Evolutionary conservation across 75 land plant species (phyloP).

Genomic region (Selaginella tamariscina): DNA sequence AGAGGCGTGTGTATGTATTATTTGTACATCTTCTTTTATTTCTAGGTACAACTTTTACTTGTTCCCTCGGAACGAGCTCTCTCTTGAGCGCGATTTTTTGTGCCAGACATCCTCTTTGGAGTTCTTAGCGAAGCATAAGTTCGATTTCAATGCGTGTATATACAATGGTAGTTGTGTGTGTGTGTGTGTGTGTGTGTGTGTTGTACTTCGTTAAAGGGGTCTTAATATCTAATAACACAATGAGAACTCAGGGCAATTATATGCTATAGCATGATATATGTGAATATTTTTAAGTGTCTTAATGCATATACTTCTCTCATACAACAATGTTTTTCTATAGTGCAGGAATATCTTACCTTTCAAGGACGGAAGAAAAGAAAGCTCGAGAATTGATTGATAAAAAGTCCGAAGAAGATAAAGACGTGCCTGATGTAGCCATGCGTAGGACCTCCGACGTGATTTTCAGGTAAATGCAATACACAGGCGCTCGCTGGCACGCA

Average conservation of each 20-base stretch:
- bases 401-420: slow-evolving; percentile 2
- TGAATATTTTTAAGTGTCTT: too few species aligned
- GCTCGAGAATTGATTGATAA: slow-evolving; percentile 28
- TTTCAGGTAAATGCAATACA: too few species aligned
- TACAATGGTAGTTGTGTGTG: slow-evolving; percentile 45
- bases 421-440: slow-evolving; percentile 24
- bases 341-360: slow-evolving; percentile 85
- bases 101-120: slow-evolving; percentile 57
- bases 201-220: too few species aligned
- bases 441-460: slow-evolving; percentile 45
- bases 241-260: too few species aligned
- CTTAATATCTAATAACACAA: too few species aligned
- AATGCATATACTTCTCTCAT: background rate
- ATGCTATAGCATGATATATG: too few species aligned
- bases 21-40: background rate
- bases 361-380: slow-evolving; percentile 69
- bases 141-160: slow-evolving; percentile 87
- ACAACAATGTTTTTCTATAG: slow-evolving; percentile 17
- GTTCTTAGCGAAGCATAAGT: slow-evolving; percentile 60
- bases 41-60: slow-evolving; percentile 79
- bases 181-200: too few species aligned
- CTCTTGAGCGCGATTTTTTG: slow-evolving; percentile 48
- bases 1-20: background rate
- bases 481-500: too few species aligned
- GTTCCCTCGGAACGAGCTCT: slow-evolving; percentile 69